phyloP scores from a whole-genome alignment of 768 basidiomycete genomes.

The Lyophyllum atratum region DNA sequence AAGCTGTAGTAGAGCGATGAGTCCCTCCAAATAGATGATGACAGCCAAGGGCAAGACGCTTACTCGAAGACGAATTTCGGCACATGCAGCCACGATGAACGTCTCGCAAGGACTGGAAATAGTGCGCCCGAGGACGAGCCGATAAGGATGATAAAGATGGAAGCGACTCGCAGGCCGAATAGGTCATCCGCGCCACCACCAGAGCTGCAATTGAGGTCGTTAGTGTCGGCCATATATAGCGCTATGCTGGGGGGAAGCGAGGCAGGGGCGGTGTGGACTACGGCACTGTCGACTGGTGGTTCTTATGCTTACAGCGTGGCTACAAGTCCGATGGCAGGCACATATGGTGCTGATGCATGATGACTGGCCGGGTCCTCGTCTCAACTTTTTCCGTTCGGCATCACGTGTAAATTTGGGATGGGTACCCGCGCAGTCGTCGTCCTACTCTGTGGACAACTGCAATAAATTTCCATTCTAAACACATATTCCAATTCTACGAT shows the following conservation, averaged over 20 bases:
- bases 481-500: no score
- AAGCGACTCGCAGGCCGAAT: constrained; percentile 61
- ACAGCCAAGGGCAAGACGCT: constrained; percentile 23
- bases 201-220: constrained; percentile 45
- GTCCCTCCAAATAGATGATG: background rate
- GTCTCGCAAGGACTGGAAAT: constrained; percentile 68
- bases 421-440: constrained; percentile 33
- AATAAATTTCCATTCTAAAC: no score
- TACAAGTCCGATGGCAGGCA: background rate
- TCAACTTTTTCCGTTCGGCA: constrained; percentile 1
- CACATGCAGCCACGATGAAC: constrained; percentile 52
- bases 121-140: constrained; percentile 62
- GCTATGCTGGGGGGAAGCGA: constrained; percentile 4
- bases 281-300: background rate
- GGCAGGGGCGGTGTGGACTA: background rate
- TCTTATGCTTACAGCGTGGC: background rate
- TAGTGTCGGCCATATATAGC: constrained; percentile 14
- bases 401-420: constrained; percentile 13
- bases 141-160: constrained; percentile 72
- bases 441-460: background rate
- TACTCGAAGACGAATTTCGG: constrained; percentile 73
- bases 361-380: constrained; percentile 35
- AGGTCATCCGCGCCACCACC: constrained; percentile 53
- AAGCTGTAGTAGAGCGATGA: constrained; percentile 45
- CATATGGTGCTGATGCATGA: background rate